phyloP scores from a whole-genome alignment of 345 rosid species.

The Rhizophora mangle region DNA sequence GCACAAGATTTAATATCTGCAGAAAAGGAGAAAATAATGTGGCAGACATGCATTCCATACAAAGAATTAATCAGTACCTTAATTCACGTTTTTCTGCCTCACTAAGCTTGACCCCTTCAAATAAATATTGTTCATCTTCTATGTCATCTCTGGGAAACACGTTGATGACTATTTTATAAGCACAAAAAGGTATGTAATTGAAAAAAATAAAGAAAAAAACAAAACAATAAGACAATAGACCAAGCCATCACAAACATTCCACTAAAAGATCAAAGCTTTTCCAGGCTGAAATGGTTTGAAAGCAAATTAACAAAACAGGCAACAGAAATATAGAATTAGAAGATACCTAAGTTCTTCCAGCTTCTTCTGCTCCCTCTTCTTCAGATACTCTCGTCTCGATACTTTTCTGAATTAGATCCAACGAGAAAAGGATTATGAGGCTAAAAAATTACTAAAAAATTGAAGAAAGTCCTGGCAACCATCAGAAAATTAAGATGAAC shows the following conservation, averaged over 20 bases:
- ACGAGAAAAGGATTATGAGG: conserved; percentile 15
- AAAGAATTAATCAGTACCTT: conserved; percentile 43
- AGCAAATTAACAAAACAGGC: neutral
- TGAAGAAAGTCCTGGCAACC: conserved; percentile 1
- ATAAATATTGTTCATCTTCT: conserved; percentile 84
- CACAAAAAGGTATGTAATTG: neutral
- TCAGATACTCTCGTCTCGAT: conserved; percentile 86
- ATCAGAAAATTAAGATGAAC: conserved; percentile 30
- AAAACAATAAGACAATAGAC: neutral
- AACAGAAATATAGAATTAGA: conserved; percentile 3
- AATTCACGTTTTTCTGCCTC: conserved; percentile 61
- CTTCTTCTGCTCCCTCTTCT: conserved; percentile 96
- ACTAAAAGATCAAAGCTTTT: neutral
- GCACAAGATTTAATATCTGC: neutral
- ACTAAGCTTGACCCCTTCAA: conserved; percentile 67
- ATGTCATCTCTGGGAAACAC: conserved; percentile 67
- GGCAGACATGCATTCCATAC: neutral
- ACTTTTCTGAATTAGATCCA: conserved; percentile 55
- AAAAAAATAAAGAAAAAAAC: neutral
- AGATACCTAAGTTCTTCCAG: conserved; percentile 82
- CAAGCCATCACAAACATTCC: neutral
- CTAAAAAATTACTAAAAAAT: neutral
- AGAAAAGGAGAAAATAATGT: neutral
- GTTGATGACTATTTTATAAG: neutral
- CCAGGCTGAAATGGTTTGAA: neutral